These are phyloP conservation scores for Aureobasidium uvarum DNA, from an alignment of 2,329 filamentous ascomycete genomes.

Conservation along the genomic window DNA sequence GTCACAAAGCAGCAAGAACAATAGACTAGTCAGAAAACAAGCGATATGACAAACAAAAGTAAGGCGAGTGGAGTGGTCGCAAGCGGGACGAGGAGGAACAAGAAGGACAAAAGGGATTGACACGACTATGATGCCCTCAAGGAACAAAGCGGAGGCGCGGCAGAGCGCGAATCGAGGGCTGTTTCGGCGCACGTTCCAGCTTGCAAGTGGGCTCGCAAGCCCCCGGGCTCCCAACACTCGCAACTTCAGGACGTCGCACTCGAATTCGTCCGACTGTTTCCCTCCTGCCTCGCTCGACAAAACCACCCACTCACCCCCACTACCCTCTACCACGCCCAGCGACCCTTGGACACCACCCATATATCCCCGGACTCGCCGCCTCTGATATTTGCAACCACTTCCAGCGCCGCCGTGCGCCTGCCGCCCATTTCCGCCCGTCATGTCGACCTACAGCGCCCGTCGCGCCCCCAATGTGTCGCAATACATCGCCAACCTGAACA, in stretches of 20 bases:
- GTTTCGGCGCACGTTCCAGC: constrained; percentile 1
- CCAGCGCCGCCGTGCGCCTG: constrained; percentile 22
- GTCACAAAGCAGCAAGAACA: constrained; percentile 1
- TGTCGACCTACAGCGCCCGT: constrained; percentile 74
- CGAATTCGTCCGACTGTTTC: constrained; percentile 10
- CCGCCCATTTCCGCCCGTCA: constrained; percentile 38
- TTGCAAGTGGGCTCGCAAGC: background rate
- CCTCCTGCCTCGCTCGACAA: background rate
- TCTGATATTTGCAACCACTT: background rate
- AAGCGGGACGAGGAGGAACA: background rate
- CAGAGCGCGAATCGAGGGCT: constrained; percentile 20
- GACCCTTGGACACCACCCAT: background rate
- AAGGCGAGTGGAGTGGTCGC: background rate
- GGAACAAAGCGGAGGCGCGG: constrained; percentile 20
- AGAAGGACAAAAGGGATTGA: constrained; percentile 18
- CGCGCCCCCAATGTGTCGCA: constrained; percentile 84
- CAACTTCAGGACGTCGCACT: constrained; percentile 17
- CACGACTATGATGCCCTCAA: constrained; percentile 16
- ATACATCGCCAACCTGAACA: constrained; percentile 84
- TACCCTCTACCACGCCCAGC: constrained; percentile 11
- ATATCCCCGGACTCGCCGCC: constrained; percentile 9
- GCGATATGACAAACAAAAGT: background rate
- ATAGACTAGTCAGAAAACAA: background rate
- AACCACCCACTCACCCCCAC: constrained; percentile 14
- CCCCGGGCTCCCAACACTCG: constrained; percentile 9